These are phyloP conservation scores for Candida boleticola DNA, from an alignment of 805 yeast species.

Conservation along the genomic window DNA sequence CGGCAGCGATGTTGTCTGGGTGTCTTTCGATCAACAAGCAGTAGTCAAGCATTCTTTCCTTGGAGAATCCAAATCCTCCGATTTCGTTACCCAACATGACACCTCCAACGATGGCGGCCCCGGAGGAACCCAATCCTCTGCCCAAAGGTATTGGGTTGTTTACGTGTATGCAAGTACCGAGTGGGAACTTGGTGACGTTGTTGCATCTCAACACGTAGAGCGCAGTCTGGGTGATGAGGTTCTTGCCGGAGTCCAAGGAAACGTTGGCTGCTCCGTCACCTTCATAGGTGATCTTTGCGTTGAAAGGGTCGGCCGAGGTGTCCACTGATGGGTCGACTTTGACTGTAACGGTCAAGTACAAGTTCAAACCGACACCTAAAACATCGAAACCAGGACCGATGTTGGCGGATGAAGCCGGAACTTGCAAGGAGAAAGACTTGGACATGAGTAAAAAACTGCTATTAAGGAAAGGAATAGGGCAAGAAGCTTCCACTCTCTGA, in stretches of 20 bases:
- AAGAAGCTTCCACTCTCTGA: too few relatives aligned
- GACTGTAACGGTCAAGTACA: conserved; percentile 71
- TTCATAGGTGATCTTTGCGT: conserved; percentile 68
- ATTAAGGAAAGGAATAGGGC: too few relatives aligned
- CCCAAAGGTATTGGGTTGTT: conserved; percentile 93
- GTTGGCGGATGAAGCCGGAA: conserved; percentile 97
- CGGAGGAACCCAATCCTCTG: conserved; percentile 95
- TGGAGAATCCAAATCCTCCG: conserved; percentile 69
- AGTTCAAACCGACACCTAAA: conserved; percentile 81
- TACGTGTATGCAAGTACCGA: conserved; percentile 78
- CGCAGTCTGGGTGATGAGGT: conserved; percentile 90
- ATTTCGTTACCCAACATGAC: conserved; percentile 84
- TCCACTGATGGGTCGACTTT: conserved; percentile 50
- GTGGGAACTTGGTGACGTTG: conserved; percentile 71
- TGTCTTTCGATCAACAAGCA: conserved; percentile 97
- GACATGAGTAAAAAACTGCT: too few relatives aligned
- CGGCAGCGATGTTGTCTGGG: conserved; percentile 97
- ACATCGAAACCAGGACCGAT: conserved; percentile 99
- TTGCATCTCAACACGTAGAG: conserved; percentile 86
- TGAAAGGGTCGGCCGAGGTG: conserved; percentile 59
- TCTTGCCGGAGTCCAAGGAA: conserved; percentile 73
- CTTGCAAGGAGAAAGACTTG: conserved; percentile 59
- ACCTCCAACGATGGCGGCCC: conserved; percentile 98
- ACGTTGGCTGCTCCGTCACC: conserved; percentile 82
- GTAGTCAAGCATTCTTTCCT: conserved; percentile 85